These are phyloP conservation scores for Ogataea zsoltii DNA, from an alignment of 805 yeast genomes.

Conservation along the genomic window DNA sequence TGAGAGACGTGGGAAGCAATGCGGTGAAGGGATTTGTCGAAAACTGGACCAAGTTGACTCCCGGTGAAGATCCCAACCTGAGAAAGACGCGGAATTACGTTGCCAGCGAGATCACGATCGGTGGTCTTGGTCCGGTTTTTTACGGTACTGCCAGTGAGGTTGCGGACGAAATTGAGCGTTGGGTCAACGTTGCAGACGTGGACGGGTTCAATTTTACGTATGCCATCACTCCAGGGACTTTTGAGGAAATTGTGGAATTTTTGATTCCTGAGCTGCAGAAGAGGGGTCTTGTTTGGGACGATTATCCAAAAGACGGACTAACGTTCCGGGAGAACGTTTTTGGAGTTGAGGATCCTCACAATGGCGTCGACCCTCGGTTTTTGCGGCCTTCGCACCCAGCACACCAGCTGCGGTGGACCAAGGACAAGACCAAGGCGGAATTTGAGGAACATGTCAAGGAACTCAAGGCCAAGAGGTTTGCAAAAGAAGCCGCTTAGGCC, in stretches of 20 bases:
- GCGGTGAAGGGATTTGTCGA: constrained; percentile 37
- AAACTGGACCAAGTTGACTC: constrained; percentile 33
- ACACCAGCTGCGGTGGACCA: constrained; percentile 12
- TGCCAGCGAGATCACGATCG: constrained; percentile 32
- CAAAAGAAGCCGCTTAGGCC: background rate
- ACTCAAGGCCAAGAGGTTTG: too few species aligned
- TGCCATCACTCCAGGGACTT: constrained; percentile 38
- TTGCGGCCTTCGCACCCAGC: constrained; percentile 17
- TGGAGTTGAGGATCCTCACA: constrained; percentile 23
- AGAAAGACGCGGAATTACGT: constrained; percentile 28
- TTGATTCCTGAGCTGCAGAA: constrained; percentile 32
- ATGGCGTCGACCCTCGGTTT: constrained; percentile 7
- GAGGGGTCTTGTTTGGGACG: constrained; percentile 34
- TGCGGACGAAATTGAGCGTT: constrained; percentile 41
- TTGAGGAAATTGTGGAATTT: constrained; percentile 39
- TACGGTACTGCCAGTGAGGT: constrained; percentile 40
- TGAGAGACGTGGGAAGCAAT: constrained; percentile 35
- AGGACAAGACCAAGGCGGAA: constrained; percentile 6
- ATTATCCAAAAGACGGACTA: constrained; percentile 30
- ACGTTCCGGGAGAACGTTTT: constrained; percentile 33
- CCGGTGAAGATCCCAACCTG: constrained; percentile 13
- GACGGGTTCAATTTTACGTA: constrained; percentile 46
- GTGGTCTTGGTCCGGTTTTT: constrained; percentile 35
- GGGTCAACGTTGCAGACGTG: constrained; percentile 40
- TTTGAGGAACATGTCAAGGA: constrained; percentile 4